Evolutionary conservation across 495 filamentous ascomycete species (phyloP).

Genomic region (Tetracladium marchalianum): DNA sequence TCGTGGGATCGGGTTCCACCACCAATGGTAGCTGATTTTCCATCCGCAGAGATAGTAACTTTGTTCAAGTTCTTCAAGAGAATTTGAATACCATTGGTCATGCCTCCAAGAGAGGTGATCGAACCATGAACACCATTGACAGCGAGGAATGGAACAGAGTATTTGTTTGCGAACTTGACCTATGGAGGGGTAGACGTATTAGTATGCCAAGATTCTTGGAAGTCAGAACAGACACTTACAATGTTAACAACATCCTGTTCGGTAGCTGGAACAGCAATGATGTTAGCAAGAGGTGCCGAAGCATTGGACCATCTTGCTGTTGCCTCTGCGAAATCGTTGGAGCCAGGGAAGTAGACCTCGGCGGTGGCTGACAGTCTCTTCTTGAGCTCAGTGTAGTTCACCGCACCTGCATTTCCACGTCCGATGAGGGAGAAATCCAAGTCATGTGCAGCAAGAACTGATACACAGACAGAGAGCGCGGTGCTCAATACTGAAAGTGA

Average conservation of each 20-base stretch:
- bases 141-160: conserved; percentile 39
- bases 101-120: conserved; percentile 29
- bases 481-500: neutral
- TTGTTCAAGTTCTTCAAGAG: conserved; percentile 29
- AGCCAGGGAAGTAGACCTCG: conserved; percentile 34
- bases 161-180: conserved; percentile 35
- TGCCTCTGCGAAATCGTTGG: conserved; percentile 28
- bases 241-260: conserved; percentile 41
- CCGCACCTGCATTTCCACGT: neutral
- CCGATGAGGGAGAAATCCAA: too few relatives aligned
- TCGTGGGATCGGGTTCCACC: conserved; percentile 34
- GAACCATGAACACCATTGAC: conserved; percentile 37
- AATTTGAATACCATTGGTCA: conserved; percentile 41
- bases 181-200: conserved; percentile 11
- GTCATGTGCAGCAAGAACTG: neutral
- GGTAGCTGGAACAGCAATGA: conserved; percentile 37
- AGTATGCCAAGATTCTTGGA: neutral
- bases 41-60: conserved; percentile 30
- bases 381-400: neutral
- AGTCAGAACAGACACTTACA: conserved; percentile 21
- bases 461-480: neutral
- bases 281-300: conserved; percentile 29
- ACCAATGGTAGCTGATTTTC: conserved; percentile 37
- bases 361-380: conserved; percentile 30
- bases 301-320: conserved; percentile 34